These are phyloP conservation scores for Trichoderma orchidacearum DNA, from an alignment of 495 filamentous ascomycete species.

Conservation along the genomic window DNA sequence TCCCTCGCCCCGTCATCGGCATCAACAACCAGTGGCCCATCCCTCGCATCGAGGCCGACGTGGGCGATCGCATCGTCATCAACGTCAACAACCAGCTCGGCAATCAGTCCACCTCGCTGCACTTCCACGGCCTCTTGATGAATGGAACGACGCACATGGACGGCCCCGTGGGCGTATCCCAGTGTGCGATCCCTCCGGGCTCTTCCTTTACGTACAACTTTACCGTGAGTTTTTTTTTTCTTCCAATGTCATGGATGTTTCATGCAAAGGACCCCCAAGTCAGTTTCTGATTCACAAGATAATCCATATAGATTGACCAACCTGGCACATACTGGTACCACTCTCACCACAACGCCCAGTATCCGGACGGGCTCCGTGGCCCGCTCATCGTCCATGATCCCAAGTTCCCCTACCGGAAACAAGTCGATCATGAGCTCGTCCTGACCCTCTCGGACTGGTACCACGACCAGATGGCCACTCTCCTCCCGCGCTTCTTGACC, in stretches of 20 bases:
- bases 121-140: conserved; percentile 68
- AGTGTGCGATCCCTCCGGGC: conserved; percentile 54
- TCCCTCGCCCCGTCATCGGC: conserved; percentile 54
- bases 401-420: conserved; percentile 38
- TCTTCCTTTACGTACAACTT: conserved; percentile 61
- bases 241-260: no score
- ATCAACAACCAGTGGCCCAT: conserved; percentile 75
- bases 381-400: conserved; percentile 61
- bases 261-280: no score
- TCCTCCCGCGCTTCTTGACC: conserved; percentile 44
- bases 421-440: conserved; percentile 54
- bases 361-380: conserved; percentile 63
- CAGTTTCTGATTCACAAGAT: no score
- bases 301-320: conserved; percentile 38
- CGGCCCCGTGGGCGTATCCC: conserved; percentile 50
- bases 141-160: conserved; percentile 64
- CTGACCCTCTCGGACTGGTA: conserved; percentile 58
- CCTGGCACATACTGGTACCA: conserved; percentile 79
- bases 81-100: conserved; percentile 61
- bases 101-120: conserved; percentile 54
- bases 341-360: conserved; percentile 54
- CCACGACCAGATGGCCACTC: conserved; percentile 42
- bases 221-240: conserved; percentile 34
- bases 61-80: conserved; percentile 59
- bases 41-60: conserved; percentile 50